Conservation (phyloP, 2,329 filamentous ascomycete species). For the Aspergillus eucalypticola region DNA sequence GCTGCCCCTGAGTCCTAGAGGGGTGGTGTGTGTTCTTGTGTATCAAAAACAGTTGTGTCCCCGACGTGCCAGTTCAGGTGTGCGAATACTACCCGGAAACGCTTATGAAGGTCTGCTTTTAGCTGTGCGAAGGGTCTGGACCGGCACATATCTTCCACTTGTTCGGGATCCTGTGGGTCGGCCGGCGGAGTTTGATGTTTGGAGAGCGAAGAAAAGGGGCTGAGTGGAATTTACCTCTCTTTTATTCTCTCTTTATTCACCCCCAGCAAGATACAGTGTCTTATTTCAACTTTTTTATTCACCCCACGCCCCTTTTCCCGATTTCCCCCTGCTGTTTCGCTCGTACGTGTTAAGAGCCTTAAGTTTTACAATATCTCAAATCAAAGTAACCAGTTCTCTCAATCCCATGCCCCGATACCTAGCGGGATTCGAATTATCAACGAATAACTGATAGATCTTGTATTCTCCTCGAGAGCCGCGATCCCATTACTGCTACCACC, state of each 20-base stretch:
- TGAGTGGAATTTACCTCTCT: slow-evolving; percentile 45
- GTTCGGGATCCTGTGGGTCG: slow-evolving; percentile 40
- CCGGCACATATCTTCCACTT: slow-evolving; percentile 39
- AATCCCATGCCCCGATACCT: neutral
- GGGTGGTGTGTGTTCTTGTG: slow-evolving; percentile 28
- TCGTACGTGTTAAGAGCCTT: slow-evolving; percentile 14
- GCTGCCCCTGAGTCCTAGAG: slow-evolving; percentile 39
- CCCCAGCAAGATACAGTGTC: slow-evolving; percentile 43
- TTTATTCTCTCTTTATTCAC: slow-evolving; percentile 44
- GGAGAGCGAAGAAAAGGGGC: slow-evolving; percentile 43
- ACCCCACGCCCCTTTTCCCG: slow-evolving; percentile 23
- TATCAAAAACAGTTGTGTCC: slow-evolving; percentile 29
- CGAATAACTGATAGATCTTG: neutral
- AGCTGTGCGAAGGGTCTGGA: slow-evolving; percentile 39
- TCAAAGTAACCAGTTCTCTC: slow-evolving; percentile 19
- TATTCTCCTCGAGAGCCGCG: too few relatives aligned
- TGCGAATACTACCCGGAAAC: slow-evolving; percentile 38
- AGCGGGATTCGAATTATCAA: neutral
- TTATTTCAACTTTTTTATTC: slow-evolving; percentile 31
- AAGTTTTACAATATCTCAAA: slow-evolving; percentile 19
- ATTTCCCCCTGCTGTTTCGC: slow-evolving; percentile 16
- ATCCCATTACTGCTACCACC: too few relatives aligned
- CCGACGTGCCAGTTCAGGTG: slow-evolving; percentile 34
- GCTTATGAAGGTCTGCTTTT: slow-evolving; percentile 39
- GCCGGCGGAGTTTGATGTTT: slow-evolving; percentile 48